These are phyloP conservation scores for Xylaria sp. DNA, from an alignment of 2,329 filamentous ascomycete genomes.

Conservation along the genomic window DNA sequence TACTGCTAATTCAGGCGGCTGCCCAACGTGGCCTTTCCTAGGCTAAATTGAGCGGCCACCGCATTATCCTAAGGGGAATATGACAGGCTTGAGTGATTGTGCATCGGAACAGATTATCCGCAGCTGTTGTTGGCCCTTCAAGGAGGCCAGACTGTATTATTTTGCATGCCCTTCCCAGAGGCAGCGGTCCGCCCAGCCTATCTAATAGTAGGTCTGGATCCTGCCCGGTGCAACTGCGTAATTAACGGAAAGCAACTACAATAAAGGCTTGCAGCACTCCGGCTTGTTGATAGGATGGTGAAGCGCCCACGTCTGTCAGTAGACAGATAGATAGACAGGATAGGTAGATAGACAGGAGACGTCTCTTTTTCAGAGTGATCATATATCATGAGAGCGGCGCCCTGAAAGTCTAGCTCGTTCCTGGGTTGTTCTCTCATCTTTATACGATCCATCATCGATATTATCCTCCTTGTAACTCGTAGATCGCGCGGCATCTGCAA, in stretches of 20 bases:
- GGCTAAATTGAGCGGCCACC: constrained; percentile 42
- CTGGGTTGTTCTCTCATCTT: background rate
- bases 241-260: constrained; percentile 30
- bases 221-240: constrained; percentile 32
- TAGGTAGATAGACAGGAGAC: background rate
- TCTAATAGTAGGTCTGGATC: constrained; percentile 43
- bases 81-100: constrained; percentile 33
- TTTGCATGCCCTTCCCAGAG: constrained; percentile 22
- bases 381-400: constrained; percentile 10
- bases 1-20: constrained; percentile 4
- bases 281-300: constrained; percentile 11
- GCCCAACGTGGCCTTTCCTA: constrained; percentile 30
- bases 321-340: background rate
- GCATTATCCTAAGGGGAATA: constrained; percentile 23
- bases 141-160: background rate
- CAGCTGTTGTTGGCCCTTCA: constrained; percentile 25
- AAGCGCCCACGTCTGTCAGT: background rate
- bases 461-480: background rate
- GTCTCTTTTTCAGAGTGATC: background rate
- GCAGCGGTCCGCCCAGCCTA: constrained; percentile 42
- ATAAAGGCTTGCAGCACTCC: constrained; percentile 22
- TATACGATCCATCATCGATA: background rate
- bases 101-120: constrained; percentile 40
- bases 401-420: background rate
- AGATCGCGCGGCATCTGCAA: background rate